phyloP scores from a whole-genome alignment of 305 asterid genomes.

The Fraxinus angustifolia region DNA sequence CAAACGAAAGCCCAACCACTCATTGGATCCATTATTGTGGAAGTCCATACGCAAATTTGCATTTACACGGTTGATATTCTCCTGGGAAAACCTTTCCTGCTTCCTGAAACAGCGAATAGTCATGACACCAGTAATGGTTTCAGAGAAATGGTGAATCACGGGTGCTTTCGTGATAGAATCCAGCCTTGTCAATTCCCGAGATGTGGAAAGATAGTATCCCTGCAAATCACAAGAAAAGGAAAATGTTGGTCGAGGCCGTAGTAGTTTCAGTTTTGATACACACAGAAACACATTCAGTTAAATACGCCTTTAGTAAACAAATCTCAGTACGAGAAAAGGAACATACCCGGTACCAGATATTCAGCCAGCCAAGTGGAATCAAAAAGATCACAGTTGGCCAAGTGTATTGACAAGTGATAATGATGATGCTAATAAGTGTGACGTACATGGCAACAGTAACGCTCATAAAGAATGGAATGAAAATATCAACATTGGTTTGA shows the following conservation, averaged over 20 bases:
- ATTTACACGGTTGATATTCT: conserved; percentile 72
- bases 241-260: not conserved
- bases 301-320: not conserved
- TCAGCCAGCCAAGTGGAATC: conserved; percentile 91
- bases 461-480: conserved; percentile 69
- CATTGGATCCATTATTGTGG: conserved; percentile 89
- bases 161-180: conserved; percentile 99
- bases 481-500: conserved; percentile 80
- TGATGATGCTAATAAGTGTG: conserved; percentile 59
- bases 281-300: not conserved
- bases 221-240: conserved; percentile 28
- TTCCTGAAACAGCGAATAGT: conserved; percentile 83
- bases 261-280: not conserved
- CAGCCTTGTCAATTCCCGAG: conserved; percentile 89
- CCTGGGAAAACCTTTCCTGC: conserved; percentile 66
- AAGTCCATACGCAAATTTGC: conserved; percentile 86
- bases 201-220: conserved; percentile 88
- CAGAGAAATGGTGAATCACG: conserved; percentile 91
- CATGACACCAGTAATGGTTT: conserved; percentile 91
- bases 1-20: conserved; percentile 92
- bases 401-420: conserved; percentile 82
- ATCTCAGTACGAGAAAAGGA: not conserved
- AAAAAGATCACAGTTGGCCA: conserved; percentile 79
- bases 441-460: conserved; percentile 51
- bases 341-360: conserved; percentile 84